phyloP scores from a whole-genome alignment of 164 flowering plant genomes.

The Vitis cinerea region DNA sequence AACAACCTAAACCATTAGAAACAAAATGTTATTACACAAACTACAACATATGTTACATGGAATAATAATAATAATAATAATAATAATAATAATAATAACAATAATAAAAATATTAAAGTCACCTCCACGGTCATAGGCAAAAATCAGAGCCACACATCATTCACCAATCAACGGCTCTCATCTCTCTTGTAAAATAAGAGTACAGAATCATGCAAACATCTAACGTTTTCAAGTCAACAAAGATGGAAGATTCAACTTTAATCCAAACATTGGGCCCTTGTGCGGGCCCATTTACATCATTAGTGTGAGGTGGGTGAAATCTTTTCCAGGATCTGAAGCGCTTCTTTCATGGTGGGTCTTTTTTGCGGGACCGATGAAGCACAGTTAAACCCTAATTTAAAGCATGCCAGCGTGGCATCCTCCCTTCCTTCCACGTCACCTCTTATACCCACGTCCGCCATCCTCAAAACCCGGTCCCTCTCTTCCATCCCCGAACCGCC shows the following conservation, averaged over 20 bases:
- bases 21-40: too few species aligned
- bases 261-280: background rate
- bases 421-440: constrained; percentile 43
- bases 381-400: constrained; percentile 60
- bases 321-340: constrained; percentile 49
- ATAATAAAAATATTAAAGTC: too few species aligned
- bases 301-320: constrained; percentile 8
- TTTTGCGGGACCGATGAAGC: constrained; percentile 53
- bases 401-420: constrained; percentile 44
- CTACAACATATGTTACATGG: too few species aligned
- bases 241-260: background rate
- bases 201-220: too few species aligned
- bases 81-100: too few species aligned
- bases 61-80: too few species aligned
- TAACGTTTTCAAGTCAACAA: constrained; percentile 14
- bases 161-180: too few species aligned
- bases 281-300: constrained; percentile 8
- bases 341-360: constrained; percentile 72
- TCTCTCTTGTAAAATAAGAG: too few species aligned
- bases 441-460: constrained; percentile 49
- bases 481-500: constrained; percentile 36
- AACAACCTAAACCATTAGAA: too few species aligned
- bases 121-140: too few species aligned
- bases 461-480: constrained; percentile 31
- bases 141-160: too few species aligned